Base-by-base conservation (phyloP, 805 yeast species). In the Hanseniaspora nectarophila region DNA sequence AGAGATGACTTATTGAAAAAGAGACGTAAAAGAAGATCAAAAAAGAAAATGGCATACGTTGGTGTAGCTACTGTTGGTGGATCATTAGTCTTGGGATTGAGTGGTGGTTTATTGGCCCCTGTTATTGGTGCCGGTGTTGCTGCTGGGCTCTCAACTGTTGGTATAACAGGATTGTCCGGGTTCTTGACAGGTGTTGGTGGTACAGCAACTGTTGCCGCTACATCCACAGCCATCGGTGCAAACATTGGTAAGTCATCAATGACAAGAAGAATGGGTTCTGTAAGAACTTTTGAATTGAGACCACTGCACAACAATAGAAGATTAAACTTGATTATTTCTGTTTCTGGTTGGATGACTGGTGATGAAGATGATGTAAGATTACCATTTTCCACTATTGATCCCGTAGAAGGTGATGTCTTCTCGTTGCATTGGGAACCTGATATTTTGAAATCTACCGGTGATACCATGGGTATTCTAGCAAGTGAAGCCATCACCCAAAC, bases 101-200 rank as follows among this genome's bases (percentile, higher is more conserved):
- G 96, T 55, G 97, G 95, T 8, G 99, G 99, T 6, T 67, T 92
- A 42, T 69, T 92, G 43, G 98, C 98, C 0, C 99, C 99, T 0
- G 95, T 94, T 2, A 94, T 92, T 61, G 97, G 97, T 47, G 97
- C 97, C 1, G 99, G 99, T 61, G 63, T 92, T 28, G 98, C 97
- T 1, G 97, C 97, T 3, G 99, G 97, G 15, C 71, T 92, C 38
- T 82, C 97, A 1, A 92, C 98, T 0, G 78, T 90, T 21, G 99
- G 99, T 31, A 84, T 94, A 21, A 73, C 85, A 1, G 97, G 99
- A n/a, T 87, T 97, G 0, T 68, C 87, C 15, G 86, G 94, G 1
- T 92, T 92, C 58, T 70, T 92, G 31, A 97, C 97, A 0, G 97
- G 98, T 48, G 85, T 90, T 1, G 98, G 95, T 32, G 98, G 99